Evolutionary conservation across 73 alveolate genomes (phyloP).

Genomic region (Breviolum minutum): DNA sequence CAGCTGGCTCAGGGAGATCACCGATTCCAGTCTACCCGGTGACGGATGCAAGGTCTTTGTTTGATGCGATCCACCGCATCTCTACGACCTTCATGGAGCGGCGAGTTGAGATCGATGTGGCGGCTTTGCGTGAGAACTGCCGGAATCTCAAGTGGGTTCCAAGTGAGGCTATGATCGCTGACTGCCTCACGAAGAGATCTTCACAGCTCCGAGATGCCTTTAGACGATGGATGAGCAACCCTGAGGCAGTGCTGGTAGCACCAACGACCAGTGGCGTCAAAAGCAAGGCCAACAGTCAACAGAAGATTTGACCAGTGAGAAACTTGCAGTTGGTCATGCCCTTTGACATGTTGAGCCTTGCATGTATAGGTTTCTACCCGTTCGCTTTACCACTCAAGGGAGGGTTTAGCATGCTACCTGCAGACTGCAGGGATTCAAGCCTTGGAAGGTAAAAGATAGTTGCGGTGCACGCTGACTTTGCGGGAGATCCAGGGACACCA

Average conservation of each 20-base stretch:
- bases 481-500: too few relatives aligned
- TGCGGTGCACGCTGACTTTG: too few relatives aligned
- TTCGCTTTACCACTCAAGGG: not conserved
- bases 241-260: not conserved
- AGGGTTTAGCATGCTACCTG: too few relatives aligned
- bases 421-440: too few relatives aligned
- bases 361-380: not conserved
- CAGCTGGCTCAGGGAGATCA: not conserved
- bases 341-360: too few relatives aligned
- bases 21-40: not conserved
- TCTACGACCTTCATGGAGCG: too few relatives aligned
- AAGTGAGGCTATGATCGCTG: not conserved
- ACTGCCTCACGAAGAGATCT: not conserved
- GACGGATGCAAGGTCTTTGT: too few relatives aligned
- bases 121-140: not conserved
- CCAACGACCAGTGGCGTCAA: not conserved
- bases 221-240: not conserved
- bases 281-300: not conserved
- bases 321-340: not conserved
- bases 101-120: too few relatives aligned
- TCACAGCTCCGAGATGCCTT: not conserved
- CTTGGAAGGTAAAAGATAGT: too few relatives aligned
- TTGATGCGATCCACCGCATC: too few relatives aligned
- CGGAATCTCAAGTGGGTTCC: not conserved
- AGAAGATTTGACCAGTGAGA: not conserved